phyloP scores from a whole-genome alignment of 2,329 filamentous ascomycete genomes.

The Talaromyces albobiverticillius region DNA sequence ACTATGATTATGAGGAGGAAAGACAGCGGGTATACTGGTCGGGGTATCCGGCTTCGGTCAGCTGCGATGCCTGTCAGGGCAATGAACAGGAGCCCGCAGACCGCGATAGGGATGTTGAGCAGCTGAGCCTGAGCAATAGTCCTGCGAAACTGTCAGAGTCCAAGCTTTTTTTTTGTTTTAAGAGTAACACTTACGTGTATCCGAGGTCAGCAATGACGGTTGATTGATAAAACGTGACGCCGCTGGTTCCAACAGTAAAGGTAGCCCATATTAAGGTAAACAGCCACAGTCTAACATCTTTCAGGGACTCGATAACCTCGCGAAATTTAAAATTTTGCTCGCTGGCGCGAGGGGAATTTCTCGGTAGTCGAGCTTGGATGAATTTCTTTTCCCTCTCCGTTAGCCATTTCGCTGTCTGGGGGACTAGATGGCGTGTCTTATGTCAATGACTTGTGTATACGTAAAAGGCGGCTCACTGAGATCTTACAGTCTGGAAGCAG shows the following conservation, averaged over 20 bases:
- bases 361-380: slow-evolving; percentile 45
- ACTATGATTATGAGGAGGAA: slow-evolving; percentile 44
- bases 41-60: slow-evolving; percentile 43
- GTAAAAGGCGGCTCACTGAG: not conserved
- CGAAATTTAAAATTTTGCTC: slow-evolving; percentile 41
- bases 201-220: slow-evolving; percentile 42
- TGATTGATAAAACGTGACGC: slow-evolving; percentile 43
- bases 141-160: slow-evolving; percentile 21
- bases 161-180: not conserved
- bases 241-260: slow-evolving; percentile 47
- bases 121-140: slow-evolving; percentile 48
- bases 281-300: slow-evolving; percentile 43
- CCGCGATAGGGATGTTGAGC: slow-evolving; percentile 49
- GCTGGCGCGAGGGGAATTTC: slow-evolving; percentile 40
- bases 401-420: slow-evolving; percentile 45
- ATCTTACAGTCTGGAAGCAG: slow-evolving; percentile 53
- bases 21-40: slow-evolving; percentile 43
- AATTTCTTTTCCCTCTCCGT: slow-evolving; percentile 48
- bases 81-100: slow-evolving; percentile 44
- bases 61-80: slow-evolving; percentile 42
- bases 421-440: slow-evolving; percentile 29
- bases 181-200: slow-evolving; percentile 35
- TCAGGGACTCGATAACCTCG: slow-evolving; percentile 39
- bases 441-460: not conserved
- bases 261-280: slow-evolving; percentile 48